Evolutionary conservation across 805 yeast species (phyloP).

Genomic region (Lachancea waltii): DNA sequence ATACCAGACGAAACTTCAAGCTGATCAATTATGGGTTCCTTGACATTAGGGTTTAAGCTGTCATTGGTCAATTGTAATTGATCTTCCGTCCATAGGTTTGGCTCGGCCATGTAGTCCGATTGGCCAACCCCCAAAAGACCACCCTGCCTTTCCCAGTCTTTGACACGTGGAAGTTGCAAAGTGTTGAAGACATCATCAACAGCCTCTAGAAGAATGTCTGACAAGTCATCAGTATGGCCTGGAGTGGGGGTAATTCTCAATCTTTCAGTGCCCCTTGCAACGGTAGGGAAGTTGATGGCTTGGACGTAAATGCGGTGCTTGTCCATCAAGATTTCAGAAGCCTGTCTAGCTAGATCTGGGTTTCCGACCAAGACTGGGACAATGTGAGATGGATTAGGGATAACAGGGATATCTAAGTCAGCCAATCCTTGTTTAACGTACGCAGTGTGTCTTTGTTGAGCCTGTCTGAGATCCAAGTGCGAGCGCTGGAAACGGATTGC

Average conservation of each 20-base stretch:
- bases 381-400: conserved; percentile 96
- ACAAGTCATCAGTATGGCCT: conserved; percentile 74
- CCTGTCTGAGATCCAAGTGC: conserved; percentile 68
- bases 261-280: conserved; percentile 91
- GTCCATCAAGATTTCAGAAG: conserved; percentile 81
- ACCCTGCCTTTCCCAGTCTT: conserved; percentile 73
- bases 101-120: conserved; percentile 37
- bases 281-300: conserved; percentile 98
- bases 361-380: conserved; percentile 94
- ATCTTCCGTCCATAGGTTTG: conserved; percentile 82
- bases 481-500: conserved; percentile 81
- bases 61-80: conserved; percentile 59
- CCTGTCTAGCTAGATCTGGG: conserved; percentile 84
- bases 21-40: conserved; percentile 55
- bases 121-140: conserved; percentile 91
- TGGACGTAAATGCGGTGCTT: conserved; percentile 89
- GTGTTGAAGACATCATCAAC: conserved; percentile 75
- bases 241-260: conserved; percentile 99
- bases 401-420: conserved; percentile 80
- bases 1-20: conserved; percentile 68
- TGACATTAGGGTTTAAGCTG: conserved; percentile 61
- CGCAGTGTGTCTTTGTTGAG: conserved; percentile 78
- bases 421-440: conserved; percentile 73
- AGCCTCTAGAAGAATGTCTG: conserved; percentile 71
- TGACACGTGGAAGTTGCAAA: conserved; percentile 64